Percentiles rank a stretch among this genome's conserved stretches.
phyloP scores from a whole-genome alignment of 2,329 filamentous ascomycete genomes.

The Hypomyces rosellus region DNA sequence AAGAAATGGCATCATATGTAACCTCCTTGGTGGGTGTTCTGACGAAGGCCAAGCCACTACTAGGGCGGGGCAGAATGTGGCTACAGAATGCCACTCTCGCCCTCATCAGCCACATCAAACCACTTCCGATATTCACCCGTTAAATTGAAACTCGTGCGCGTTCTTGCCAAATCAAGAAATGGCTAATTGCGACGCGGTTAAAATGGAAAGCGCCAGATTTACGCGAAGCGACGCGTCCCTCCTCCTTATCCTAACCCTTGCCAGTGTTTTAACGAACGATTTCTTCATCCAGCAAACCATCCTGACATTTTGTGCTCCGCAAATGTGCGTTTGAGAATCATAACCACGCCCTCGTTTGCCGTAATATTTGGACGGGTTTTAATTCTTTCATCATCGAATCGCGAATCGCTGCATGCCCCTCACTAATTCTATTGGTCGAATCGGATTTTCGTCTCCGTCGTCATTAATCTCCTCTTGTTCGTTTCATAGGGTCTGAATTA shows the following conservation, averaged over 20 bases:
- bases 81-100: background rate
- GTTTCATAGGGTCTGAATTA: too few relatives aligned
- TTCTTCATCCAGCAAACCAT: background rate
- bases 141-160: too few relatives aligned
- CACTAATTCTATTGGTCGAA: too few relatives aligned
- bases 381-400: too few relatives aligned
- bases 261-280: background rate
- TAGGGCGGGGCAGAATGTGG: background rate
- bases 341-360: too few relatives aligned
- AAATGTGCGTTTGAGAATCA: too few relatives aligned
- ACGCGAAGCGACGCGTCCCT: conserved; percentile 26
- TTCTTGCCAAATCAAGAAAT: too few relatives aligned
- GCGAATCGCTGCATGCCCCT: too few relatives aligned
- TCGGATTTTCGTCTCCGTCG: too few relatives aligned
- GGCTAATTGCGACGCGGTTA: background rate
- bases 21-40: background rate
- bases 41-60: conserved; percentile 8
- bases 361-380: too few relatives aligned
- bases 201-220: conserved; percentile 22
- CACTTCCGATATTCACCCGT: conserved; percentile 1
- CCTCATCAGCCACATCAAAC: background rate
- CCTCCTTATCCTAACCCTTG: background rate
- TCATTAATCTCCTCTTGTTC: too few relatives aligned
- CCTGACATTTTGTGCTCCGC: background rate
- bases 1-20: too few relatives aligned